Conservation (phyloP, 768 basidiomycete genomes). For the Phaffia australis region DNA sequence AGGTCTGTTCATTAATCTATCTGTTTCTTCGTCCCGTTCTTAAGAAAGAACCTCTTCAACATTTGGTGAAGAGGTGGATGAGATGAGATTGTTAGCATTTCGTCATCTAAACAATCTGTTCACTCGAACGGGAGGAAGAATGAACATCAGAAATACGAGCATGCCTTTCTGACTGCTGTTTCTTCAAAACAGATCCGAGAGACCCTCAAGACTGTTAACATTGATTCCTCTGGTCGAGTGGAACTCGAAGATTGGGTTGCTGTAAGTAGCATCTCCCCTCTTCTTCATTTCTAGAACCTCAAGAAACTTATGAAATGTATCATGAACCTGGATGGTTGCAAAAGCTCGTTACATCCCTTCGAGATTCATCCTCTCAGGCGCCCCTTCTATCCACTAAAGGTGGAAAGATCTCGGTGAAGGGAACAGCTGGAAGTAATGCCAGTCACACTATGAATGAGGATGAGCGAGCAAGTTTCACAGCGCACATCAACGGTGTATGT, state of each 20-base stretch:
- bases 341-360: slow-evolving; percentile 19
- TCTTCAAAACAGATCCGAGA: slow-evolving; percentile 35
- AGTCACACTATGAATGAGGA: slow-evolving; percentile 98
- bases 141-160: not conserved
- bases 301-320: not conserved
- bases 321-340: not conserved
- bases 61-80: not conserved
- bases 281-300: not conserved
- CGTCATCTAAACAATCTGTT: not conserved
- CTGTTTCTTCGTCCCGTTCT: not conserved
- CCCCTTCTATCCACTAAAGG: slow-evolving; percentile 35
- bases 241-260: slow-evolving; percentile 99
- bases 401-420: slow-evolving; percentile 87
- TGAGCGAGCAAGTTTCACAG: slow-evolving; percentile 89
- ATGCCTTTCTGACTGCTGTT: not conserved
- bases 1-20: slow-evolving; percentile 30
- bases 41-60: not conserved
- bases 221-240: slow-evolving; percentile 89
- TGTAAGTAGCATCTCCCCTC: slow-evolving; percentile 44
- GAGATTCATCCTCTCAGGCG: slow-evolving; percentile 2
- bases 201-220: slow-evolving; percentile 78
- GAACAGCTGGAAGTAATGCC: slow-evolving; percentile 78
- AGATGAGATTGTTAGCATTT: not conserved
- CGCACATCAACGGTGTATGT: slow-evolving; percentile 87
- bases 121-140: slow-evolving; percentile 41